Conservation (phyloP, 2,329 filamentous ascomycete genomes). For the Hypoxylon sp. region DNA sequence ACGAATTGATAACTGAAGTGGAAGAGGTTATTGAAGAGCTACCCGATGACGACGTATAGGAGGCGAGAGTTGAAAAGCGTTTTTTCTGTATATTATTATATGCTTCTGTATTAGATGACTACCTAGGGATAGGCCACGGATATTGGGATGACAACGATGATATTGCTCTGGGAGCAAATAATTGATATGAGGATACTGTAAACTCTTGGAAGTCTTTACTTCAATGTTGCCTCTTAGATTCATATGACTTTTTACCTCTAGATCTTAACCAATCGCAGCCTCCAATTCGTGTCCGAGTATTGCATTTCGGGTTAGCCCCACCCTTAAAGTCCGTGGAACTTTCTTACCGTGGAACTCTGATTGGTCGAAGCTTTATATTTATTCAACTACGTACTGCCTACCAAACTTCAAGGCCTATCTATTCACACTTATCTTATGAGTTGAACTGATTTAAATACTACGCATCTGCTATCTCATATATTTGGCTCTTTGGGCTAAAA, state of each 20-base stretch:
- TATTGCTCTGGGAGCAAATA: constrained; percentile 35
- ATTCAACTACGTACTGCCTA: constrained; percentile 1
- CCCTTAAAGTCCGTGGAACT: neutral
- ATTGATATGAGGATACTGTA: constrained; percentile 22
- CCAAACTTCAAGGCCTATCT: neutral
- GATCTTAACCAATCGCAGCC: neutral
- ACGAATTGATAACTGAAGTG: constrained; percentile 56
- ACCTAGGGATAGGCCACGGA: constrained; percentile 29
- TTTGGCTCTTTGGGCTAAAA: neutral
- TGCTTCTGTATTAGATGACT: constrained; percentile 35
- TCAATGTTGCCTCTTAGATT: neutral
- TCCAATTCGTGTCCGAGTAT: constrained; percentile 4
- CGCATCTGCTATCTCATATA: neutral
- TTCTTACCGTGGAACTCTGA: neutral
- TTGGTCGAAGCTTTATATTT: constrained; percentile 5
- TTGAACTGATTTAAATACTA: neutral
- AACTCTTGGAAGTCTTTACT: neutral
- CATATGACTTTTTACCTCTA: neutral
- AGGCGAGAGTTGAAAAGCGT: constrained; percentile 5
- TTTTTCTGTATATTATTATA: constrained; percentile 38
- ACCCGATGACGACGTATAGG: constrained; percentile 52
- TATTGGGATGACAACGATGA: constrained; percentile 30
- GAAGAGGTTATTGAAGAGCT: constrained; percentile 55
- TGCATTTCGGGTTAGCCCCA: constrained; percentile 7
- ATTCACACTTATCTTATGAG: neutral